These are phyloP conservation scores for Diaporthe citriasiana DNA, from an alignment of 2,329 filamentous ascomycete genomes.

Conservation along the genomic window DNA sequence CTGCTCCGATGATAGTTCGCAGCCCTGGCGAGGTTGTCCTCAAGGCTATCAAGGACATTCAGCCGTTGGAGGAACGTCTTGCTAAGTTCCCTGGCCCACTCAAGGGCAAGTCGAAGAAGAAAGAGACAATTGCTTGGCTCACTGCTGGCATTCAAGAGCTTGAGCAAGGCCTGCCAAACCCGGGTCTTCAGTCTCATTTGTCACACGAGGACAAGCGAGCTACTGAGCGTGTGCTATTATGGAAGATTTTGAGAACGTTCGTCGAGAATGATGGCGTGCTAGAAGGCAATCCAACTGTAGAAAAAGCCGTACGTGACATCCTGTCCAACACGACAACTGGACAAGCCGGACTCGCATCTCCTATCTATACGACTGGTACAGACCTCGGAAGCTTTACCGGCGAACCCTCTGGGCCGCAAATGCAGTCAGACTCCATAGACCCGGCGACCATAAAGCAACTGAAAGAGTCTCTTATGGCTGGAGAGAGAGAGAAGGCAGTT, in stretches of 20 bases:
- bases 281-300: constrained; percentile 79
- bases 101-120: constrained; percentile 93
- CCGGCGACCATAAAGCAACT: constrained; percentile 78
- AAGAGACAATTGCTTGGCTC: constrained; percentile 89
- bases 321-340: constrained; percentile 72
- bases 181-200: constrained; percentile 63
- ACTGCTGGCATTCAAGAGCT: constrained; percentile 80
- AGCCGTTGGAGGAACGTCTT: constrained; percentile 79
- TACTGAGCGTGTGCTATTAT: constrained; percentile 85
- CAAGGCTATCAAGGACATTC: constrained; percentile 79
- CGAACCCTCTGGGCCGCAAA: constrained; percentile 46
- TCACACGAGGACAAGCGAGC: constrained; percentile 77
- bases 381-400: constrained; percentile 40
- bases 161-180: constrained; percentile 70
- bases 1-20: constrained; percentile 82
- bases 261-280: constrained; percentile 89
- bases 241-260: constrained; percentile 86
- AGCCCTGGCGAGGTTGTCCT: constrained; percentile 86
- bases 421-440: constrained; percentile 74
- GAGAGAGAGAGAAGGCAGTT: constrained; percentile 90
- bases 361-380: constrained; percentile 45
- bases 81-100: constrained; percentile 91
- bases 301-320: constrained; percentile 81
- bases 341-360: constrained; percentile 46
- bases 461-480: constrained; percentile 79